These are phyloP conservation scores for Colletotrichum trifolii DNA, from an alignment of 2,329 filamentous ascomycete genomes.

Conservation along the genomic window DNA sequence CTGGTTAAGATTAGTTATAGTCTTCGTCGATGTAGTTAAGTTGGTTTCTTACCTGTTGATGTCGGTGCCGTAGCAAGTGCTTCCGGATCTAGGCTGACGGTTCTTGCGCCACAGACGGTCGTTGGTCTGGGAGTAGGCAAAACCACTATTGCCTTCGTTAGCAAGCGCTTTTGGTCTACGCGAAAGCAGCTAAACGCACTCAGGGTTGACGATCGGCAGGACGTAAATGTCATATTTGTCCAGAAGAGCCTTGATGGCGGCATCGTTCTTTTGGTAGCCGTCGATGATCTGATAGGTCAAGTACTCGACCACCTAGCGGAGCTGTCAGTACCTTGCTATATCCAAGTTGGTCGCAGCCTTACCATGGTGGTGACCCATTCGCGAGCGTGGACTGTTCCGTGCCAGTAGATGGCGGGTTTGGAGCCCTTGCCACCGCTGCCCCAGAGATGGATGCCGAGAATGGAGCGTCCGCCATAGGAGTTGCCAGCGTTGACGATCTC, in stretches of 20 bases:
- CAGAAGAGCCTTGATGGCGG: conserved; percentile 57
- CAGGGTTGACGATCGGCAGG: conserved; percentile 71
- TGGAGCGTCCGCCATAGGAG: conserved; percentile 60
- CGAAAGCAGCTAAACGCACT: conserved; percentile 47
- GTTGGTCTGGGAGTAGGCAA: conserved; percentile 66
- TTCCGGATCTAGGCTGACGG: conserved; percentile 53
- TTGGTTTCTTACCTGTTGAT: conserved; percentile 57
- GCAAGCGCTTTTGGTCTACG: background rate
- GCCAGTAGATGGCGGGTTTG: conserved; percentile 65
- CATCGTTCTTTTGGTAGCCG: conserved; percentile 52
- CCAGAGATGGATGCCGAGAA: conserved; percentile 71
- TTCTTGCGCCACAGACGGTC: conserved; percentile 73
- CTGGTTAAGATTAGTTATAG: background rate
- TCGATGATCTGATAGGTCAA: conserved; percentile 60
- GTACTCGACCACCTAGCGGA: conserved; percentile 59
- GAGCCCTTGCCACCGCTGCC: conserved; percentile 55
- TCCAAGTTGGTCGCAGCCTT: conserved; percentile 12
- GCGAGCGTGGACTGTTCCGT: conserved; percentile 68
- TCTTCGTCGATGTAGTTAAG: no score
- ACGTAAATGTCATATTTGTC: conserved; percentile 75
- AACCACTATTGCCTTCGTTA: conserved; percentile 52
- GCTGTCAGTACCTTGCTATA: background rate
- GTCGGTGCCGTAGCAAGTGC: conserved; percentile 62
- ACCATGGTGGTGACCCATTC: conserved; percentile 70
- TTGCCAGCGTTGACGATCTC: conserved; percentile 61